Percentiles rank a stretch among this genome's conserved stretches.
Evolutionary conservation across 495 filamentous ascomycete genomes (phyloP).

Genomic region (Coniosporium apollinis): DNA sequence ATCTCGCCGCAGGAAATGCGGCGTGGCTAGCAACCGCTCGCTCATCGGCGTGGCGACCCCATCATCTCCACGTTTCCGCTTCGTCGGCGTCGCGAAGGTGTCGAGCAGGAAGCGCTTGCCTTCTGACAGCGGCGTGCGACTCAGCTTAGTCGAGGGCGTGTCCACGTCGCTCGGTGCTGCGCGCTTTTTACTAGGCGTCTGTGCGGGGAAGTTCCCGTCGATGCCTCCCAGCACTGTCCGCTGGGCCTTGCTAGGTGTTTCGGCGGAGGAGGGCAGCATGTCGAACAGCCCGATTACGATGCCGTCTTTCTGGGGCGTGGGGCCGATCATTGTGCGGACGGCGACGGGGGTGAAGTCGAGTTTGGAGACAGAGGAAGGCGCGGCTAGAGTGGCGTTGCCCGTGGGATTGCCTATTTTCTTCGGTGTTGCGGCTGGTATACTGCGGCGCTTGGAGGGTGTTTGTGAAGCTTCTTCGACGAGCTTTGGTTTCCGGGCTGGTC

Average conservation of each 20-base stretch:
- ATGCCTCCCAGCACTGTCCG: conserved; percentile 10
- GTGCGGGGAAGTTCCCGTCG: conserved; percentile 8
- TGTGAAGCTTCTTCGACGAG: conserved; percentile 11
- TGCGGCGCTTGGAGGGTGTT: conserved; percentile 25
- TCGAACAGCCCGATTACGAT: conserved; percentile 84
- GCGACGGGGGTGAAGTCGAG: conserved; percentile 1
- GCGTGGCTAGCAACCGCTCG: conserved; percentile 48
- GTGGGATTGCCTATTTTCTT: conserved; percentile 13
- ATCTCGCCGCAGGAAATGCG: conserved; percentile 53
- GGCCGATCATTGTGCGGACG: conserved; percentile 37
- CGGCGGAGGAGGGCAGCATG: conserved; percentile 28
- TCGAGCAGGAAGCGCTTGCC: conserved; percentile 45
- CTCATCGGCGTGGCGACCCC: conserved; percentile 30
- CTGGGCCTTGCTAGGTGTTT: conserved; percentile 17
- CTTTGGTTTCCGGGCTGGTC: background rate
- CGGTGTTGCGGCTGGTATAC: conserved; percentile 27
- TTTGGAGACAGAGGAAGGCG: conserved; percentile 1
- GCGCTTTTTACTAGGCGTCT: conserved; percentile 18
- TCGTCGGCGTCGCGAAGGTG: conserved; percentile 45
- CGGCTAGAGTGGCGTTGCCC: background rate
- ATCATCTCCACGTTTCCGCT: conserved; percentile 14
- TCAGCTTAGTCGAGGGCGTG: conserved; percentile 19
- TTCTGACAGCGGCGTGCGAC: conserved; percentile 44
- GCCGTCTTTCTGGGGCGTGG: conserved; percentile 84
- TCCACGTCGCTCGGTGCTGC: conserved; percentile 4